Base-by-base conservation (phyloP, 257 asterid genomes). In the Ehretia macrophylla region DNA sequence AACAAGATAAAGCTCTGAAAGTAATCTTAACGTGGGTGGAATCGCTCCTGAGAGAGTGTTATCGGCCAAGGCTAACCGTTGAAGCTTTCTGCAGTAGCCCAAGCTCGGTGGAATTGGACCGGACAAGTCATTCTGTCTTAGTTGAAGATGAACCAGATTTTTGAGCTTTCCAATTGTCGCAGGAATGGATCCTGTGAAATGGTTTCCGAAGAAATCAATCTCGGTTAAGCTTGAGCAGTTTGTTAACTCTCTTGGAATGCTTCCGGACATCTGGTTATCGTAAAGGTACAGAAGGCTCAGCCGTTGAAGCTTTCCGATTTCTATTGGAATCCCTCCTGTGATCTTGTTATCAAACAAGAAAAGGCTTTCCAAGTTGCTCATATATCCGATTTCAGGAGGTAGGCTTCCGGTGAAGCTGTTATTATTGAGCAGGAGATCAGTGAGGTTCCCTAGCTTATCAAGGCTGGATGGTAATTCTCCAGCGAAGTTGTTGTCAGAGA, bases 361-460 rank as follows among this genome's bases (percentile, higher is more conserved):
- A 5, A 91, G 51, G 38, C 62, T 75, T 50, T 58, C 81, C 52
- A 91, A 62, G 22, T 68, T 71, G 42, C 88, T 88, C 78, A 88
- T 45, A 62, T 91, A 88, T 62, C 96, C 94, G 0, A 82, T 85
- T 58, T 75, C 76, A 12, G 85, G 78, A 0, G 94, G 96, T 39
- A 89, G 55, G 56, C 20, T 71, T 66, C 95, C 98, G 1, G 77
- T 65, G 40, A 88, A 82, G 64, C 85, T 83, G 82, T 91, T 91
- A 75, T 83, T 87, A 75, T 85, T 80, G 78, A 91, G 95, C 65
- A 84, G 54, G 52, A 91, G 98, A 76, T 87, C 98, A 0, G 91
- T 85, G 52, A 91, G 84, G 66, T 46, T 79, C 56, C 65, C 68
- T 19, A 91, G 70, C 32, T 54, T 72, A 75, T 73, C 87, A 16